Conservation (phyloP, 2,329 filamentous ascomycete species). For the Fusarium brevicatenulatum region DNA sequence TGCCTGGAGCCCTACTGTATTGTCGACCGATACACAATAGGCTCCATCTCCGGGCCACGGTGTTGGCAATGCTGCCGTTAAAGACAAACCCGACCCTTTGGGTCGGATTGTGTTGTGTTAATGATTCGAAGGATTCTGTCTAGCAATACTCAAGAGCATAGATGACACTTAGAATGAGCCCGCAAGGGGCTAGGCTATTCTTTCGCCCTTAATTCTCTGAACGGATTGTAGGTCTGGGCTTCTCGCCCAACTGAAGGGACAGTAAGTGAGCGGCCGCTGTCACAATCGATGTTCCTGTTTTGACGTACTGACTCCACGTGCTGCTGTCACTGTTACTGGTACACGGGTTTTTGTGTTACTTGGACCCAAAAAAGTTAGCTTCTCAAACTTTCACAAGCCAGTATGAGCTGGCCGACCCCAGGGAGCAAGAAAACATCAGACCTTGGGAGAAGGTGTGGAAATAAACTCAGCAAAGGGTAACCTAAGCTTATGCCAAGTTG, state of each 20-base stretch:
- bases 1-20: not conserved
- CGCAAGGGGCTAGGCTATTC: conserved; percentile 17
- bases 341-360: not conserved
- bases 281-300: conserved; percentile 7
- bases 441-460: not conserved
- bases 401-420: not conserved
- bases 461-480: not conserved
- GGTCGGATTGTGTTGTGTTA: conserved; percentile 3
- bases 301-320: conserved; percentile 1
- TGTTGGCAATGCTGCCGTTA: not conserved
- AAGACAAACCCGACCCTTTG: not conserved
- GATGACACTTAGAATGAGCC: not conserved
- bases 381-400: not conserved
- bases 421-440: not conserved
- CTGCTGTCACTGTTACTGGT: not conserved
- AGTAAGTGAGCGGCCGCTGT: not conserved
- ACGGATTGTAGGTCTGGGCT: conserved; percentile 13
- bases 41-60: not conserved
- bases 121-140: not conserved
- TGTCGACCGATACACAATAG: not conserved
- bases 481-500: not conserved
- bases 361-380: not conserved
- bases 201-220: not conserved
- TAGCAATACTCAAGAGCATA: not conserved
- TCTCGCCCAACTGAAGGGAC: conserved; percentile 8